Evolutionary conservation across 1,139 yeast genomes (phyloP).

Genomic region (Magnusiomyces tetraspermus): DNA sequence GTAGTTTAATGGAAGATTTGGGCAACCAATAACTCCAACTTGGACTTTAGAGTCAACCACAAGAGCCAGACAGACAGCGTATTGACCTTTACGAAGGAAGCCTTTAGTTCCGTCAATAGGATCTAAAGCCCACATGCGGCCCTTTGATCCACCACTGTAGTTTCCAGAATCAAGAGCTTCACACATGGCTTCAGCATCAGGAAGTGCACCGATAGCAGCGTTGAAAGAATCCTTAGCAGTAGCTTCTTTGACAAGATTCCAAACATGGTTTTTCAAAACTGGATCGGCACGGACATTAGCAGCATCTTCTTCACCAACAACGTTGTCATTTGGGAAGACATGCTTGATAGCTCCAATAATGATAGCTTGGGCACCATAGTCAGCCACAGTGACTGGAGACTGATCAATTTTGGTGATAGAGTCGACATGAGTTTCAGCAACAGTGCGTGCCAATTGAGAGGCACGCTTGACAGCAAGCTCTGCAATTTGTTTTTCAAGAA

Average conservation of each 20-base stretch:
- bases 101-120: conserved; percentile 99
- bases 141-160: conserved; percentile 64
- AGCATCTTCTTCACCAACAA: conserved; percentile 94
- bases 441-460: conserved; percentile 60
- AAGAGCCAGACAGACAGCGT: conserved; percentile 88
- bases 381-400: conserved; percentile 96
- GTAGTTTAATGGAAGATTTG: conserved; percentile 60
- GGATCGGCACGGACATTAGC: conserved; percentile 45
- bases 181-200: conserved; percentile 43
- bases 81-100: conserved; percentile 88
- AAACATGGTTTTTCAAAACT: conserved; percentile 38
- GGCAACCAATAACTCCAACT: conserved; percentile 93
- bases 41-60: conserved; percentile 77
- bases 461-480: conserved; percentile 88
- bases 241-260: conserved; percentile 28
- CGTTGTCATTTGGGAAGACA: conserved; percentile 73
- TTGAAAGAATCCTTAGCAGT: conserved; percentile 23
- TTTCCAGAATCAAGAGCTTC: conserved; percentile 69
- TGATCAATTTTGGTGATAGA: conserved; percentile 72
- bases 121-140: conserved; percentile 93
- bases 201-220: conserved; percentile 31
- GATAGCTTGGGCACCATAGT: conserved; percentile 91
- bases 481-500: conserved; percentile 59
- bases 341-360: conserved; percentile 71
- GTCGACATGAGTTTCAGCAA: conserved; percentile 47